Percentiles rank a stretch among this genome's conserved stretches.
Evolutionary conservation across 192 early-diverging fungal genomes (phyloP).

Genomic region (Globomyces pollinis-pini): DNA sequence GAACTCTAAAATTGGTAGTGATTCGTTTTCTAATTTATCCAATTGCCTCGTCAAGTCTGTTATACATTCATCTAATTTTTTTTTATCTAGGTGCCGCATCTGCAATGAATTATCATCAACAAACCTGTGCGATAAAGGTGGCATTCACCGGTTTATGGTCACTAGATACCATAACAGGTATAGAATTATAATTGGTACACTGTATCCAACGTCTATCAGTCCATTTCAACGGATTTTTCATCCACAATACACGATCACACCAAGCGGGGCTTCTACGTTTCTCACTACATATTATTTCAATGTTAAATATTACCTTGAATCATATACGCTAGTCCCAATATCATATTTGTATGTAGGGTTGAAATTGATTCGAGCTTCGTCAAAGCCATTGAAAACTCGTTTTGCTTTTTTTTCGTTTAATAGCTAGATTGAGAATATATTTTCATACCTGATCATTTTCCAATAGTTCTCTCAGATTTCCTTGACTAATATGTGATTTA

Average conservation of each 20-base stretch:
- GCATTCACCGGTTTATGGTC: constrained; percentile 93
- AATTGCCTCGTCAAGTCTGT: constrained; percentile 63
- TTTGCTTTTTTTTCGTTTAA: constrained; percentile 43
- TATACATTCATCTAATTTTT: constrained; percentile 46
- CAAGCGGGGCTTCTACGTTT: constrained; percentile 82
- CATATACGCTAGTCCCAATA: constrained; percentile 70
- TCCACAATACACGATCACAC: constrained; percentile 92
- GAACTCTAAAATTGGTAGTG: constrained; percentile 59
- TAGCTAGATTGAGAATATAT: no score
- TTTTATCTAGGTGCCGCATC: constrained; percentile 52
- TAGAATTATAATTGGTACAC: constrained; percentile 44
- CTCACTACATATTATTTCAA: constrained; percentile 32
- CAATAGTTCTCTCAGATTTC: constrained; percentile 57
- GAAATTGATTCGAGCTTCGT: constrained; percentile 73
- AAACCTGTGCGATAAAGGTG: constrained; percentile 53
- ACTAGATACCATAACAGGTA: constrained; percentile 59
- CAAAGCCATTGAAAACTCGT: constrained; percentile 76
- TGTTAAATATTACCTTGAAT: constrained; percentile 42
- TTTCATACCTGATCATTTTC: constrained; percentile 87
- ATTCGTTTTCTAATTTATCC: constrained; percentile 75
- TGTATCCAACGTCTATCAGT: constrained; percentile 33
- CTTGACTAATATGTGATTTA: constrained; percentile 42
- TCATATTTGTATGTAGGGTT: constrained; percentile 91
- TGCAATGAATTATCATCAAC: constrained; percentile 13
- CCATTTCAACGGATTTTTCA: constrained; percentile 40